These are phyloP conservation scores for Hypoxylon fuscum DNA, from an alignment of 495 filamentous ascomycete species.

Conservation along the genomic window DNA sequence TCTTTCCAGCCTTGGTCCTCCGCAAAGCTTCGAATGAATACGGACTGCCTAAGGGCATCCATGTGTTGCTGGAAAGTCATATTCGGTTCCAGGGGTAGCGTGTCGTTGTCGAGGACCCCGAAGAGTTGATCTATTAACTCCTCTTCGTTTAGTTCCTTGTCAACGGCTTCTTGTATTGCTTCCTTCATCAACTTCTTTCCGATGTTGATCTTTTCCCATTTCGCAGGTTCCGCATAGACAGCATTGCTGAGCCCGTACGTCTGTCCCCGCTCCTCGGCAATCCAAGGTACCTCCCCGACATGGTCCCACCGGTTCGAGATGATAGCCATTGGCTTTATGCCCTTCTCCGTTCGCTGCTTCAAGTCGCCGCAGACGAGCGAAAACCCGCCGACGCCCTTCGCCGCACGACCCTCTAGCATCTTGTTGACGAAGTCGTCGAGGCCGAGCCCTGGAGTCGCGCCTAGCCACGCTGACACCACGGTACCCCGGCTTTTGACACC, in stretches of 20 bases:
- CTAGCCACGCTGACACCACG: constrained; percentile 91
- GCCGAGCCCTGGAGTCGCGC: constrained; percentile 58
- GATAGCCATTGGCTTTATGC: constrained; percentile 77
- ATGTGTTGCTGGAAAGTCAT: constrained; percentile 76
- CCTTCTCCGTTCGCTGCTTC: constrained; percentile 53
- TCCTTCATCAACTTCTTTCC: constrained; percentile 59
- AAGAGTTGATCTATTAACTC: constrained; percentile 76
- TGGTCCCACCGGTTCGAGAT: constrained; percentile 86
- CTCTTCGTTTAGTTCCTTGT: constrained; percentile 63
- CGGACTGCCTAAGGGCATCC: constrained; percentile 73
- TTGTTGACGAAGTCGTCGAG: constrained; percentile 70
- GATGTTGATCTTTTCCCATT: constrained; percentile 83
- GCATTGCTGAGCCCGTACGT: constrained; percentile 89
- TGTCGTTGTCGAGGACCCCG: constrained; percentile 73
- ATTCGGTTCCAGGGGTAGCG: constrained; percentile 69
- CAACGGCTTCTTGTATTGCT: constrained; percentile 52
- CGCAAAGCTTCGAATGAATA: constrained; percentile 84
- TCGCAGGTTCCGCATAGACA: constrained; percentile 68
- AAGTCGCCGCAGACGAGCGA: constrained; percentile 88
- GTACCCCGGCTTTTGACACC: constrained; percentile 77
- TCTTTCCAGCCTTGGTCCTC: constrained; percentile 54
- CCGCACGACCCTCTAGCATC: constrained; percentile 71
- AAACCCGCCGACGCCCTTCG: constrained; percentile 87
- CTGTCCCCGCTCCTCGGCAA: constrained; percentile 68
- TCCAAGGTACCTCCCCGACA: constrained; percentile 71